Percentiles rank a stretch among this genome's conserved stretches.
Evolutionary conservation across 202 grass and related monocot species (phyloP).

Genomic region (Zizania palustris): DNA sequence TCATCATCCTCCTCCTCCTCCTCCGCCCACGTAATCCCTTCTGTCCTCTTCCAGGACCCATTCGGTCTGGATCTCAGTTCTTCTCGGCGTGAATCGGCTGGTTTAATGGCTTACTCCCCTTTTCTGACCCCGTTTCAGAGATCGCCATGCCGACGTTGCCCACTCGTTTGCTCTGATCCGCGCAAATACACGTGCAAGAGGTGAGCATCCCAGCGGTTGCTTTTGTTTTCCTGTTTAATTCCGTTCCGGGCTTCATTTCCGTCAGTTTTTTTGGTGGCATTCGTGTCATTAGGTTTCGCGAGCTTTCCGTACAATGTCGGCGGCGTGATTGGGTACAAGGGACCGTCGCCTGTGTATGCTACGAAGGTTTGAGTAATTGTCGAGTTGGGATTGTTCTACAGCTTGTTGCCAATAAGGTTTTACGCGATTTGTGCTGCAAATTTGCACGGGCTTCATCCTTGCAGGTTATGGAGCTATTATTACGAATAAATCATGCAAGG

Average conservation of each 20-base stretch:
- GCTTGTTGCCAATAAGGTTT: background rate
- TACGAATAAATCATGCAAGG: constrained; percentile 47
- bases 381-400: constrained; percentile 27
- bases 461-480: constrained; percentile 60
- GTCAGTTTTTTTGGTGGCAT: background rate
- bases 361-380: constrained; percentile 40
- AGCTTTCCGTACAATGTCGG: constrained; percentile 28
- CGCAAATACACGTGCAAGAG: constrained; percentile 35
- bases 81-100: background rate
- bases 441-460: background rate
- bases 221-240: background rate
- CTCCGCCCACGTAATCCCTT: constrained; percentile 31
- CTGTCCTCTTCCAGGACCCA: background rate
- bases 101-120: background rate
- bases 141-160: constrained; percentile 1
- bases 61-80: constrained; percentile 27
- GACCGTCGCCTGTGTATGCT: constrained; percentile 3
- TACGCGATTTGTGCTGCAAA: constrained; percentile 21
- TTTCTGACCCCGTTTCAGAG: constrained; percentile 27
- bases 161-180: constrained; percentile 23
- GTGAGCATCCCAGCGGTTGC: constrained; percentile 28
- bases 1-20: background rate
- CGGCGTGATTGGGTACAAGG: constrained; percentile 21
- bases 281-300: constrained; percentile 42
- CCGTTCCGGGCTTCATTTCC: constrained; percentile 3